These are phyloP conservation scores for Tolypocladium guangdongense DNA, from an alignment of 2,329 filamentous ascomycete genomes.

Conservation along the genomic window DNA sequence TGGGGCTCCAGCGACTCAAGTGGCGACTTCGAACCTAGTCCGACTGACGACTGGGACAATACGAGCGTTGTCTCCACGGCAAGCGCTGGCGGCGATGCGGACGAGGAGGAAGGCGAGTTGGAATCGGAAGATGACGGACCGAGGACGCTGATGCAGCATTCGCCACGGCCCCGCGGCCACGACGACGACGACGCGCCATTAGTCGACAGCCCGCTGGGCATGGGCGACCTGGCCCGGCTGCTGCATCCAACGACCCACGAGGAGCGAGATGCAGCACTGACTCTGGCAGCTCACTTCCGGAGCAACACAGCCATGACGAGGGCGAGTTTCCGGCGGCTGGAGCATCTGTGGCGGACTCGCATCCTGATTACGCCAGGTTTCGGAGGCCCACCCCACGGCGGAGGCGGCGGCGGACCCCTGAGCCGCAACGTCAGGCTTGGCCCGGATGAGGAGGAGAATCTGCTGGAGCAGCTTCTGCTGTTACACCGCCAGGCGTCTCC, in stretches of 20 bases:
- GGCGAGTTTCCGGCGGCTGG: conserved; percentile 58
- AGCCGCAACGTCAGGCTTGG: conserved; percentile 30
- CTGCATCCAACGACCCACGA: conserved; percentile 70
- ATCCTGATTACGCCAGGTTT: conserved; percentile 32
- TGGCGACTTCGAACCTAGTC: conserved; percentile 58
- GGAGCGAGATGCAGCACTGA: conserved; percentile 68
- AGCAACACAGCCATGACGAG: conserved; percentile 69
- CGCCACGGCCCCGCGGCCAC: conserved; percentile 29
- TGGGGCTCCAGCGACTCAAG: conserved; percentile 77
- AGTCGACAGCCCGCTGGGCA: conserved; percentile 51
- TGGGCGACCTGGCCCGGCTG: conserved; percentile 63
- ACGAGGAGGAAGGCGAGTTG: conserved; percentile 32
- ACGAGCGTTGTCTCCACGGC: conserved; percentile 66
- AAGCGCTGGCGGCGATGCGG: conserved; percentile 26
- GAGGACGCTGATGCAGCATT: conserved; percentile 63
- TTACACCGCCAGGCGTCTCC: conserved; percentile 28
- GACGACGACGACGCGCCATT: conserved; percentile 42
- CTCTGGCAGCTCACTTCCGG: conserved; percentile 69
- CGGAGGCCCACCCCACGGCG: conserved; percentile 8
- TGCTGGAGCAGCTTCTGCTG: conserved; percentile 50
- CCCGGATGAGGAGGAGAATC: conserved; percentile 47
- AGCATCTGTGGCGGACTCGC: conserved; percentile 58
- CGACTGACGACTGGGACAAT: conserved; percentile 53
- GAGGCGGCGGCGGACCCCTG: conserved; percentile 5
- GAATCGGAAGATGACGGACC: conserved; percentile 41